Conservation (phyloP, 345 rosid species). For the Eucalyptus leucophloia region DNA sequence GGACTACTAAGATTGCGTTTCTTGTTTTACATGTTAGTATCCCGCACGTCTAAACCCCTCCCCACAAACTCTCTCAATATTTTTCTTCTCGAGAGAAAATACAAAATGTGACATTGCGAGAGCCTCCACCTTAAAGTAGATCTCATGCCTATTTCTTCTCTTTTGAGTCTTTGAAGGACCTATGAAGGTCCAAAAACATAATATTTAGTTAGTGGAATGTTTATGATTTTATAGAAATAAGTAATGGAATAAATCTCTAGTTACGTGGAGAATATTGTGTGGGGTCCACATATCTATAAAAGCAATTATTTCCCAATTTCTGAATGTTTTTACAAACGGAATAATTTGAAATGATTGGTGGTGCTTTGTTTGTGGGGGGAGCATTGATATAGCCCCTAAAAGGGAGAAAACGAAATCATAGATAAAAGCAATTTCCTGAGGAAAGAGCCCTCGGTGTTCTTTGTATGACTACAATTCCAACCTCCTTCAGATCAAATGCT, state of each 20-base stretch:
- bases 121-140: too few species aligned
- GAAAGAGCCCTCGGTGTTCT: neutral
- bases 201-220: neutral
- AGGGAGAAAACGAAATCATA: neutral
- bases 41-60: rapidly evolving
- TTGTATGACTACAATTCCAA: too few species aligned
- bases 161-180: too few species aligned
- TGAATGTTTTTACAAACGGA: neutral
- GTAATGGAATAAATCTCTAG: neutral
- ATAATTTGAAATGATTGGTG: neutral
- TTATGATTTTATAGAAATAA: neutral
- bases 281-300: neutral
- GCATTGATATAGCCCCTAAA: neutral
- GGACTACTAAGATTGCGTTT: too few species aligned
- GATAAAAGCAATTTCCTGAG: neutral
- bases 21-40: too few species aligned
- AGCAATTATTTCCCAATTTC: neutral
- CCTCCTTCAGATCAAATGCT: too few species aligned
- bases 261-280: neutral
- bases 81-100: too few species aligned
- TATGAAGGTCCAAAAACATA: too few species aligned
- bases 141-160: too few species aligned
- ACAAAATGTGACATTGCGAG: too few species aligned
- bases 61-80: too few species aligned
- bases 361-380: neutral